phyloP scores from a whole-genome alignment of 2,329 filamentous ascomycete genomes.

The Pyrenophora tritici-repentis region DNA sequence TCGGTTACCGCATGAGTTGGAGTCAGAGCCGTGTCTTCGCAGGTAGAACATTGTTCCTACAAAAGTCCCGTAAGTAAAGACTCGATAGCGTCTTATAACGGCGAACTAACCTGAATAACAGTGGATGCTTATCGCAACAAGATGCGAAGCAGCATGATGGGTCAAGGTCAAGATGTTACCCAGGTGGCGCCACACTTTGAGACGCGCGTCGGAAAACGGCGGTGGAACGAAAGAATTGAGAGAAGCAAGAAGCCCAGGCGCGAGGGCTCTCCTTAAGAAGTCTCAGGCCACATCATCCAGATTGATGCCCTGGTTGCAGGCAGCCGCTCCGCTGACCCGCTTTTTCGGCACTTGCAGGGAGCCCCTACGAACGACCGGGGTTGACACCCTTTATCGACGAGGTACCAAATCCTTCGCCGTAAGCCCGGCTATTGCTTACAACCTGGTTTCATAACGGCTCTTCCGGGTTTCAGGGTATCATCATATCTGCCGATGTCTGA shows the following conservation, averaged over 20 bases:
- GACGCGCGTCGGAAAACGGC: conserved; percentile 81
- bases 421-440: conserved; percentile 21
- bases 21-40: conserved; percentile 91
- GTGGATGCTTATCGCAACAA: conserved; percentile 95
- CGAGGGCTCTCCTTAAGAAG: conserved; percentile 47
- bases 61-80: conserved; percentile 80
- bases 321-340: conserved; percentile 36
- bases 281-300: conserved; percentile 24
- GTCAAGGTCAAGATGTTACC: conserved; percentile 74
- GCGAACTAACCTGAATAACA: conserved; percentile 49
- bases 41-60: conserved; percentile 82
- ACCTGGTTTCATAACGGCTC: conserved; percentile 28
- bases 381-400: conserved; percentile 32
- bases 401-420: conserved; percentile 28
- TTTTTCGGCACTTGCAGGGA: conserved; percentile 42
- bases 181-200: conserved; percentile 84
- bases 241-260: conserved; percentile 48
- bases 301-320: conserved; percentile 34
- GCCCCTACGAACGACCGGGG: conserved; percentile 42
- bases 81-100: not conserved
- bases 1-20: conserved; percentile 96
- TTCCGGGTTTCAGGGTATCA: conserved; percentile 32
- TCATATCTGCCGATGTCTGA: conserved; percentile 8
- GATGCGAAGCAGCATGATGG: conserved; percentile 80
- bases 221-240: conserved; percentile 56